These are phyloP conservation scores for Endothia cerciana DNA, from an alignment of 2,329 filamentous ascomycete genomes.

Conservation along the genomic window DNA sequence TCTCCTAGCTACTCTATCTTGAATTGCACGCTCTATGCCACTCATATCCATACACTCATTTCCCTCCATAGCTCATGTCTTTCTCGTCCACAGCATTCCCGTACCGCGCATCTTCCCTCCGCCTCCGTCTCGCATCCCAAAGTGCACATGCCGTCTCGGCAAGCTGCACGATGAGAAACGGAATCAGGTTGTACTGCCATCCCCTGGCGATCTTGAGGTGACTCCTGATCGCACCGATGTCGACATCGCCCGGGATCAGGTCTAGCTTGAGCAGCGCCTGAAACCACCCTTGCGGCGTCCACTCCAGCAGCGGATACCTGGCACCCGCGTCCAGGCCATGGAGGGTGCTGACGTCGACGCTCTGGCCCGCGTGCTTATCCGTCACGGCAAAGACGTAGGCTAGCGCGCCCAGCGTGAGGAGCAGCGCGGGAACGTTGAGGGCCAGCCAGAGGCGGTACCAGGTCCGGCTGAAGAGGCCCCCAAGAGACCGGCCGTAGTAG, in stretches of 20 bases:
- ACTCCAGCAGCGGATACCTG: conserved; percentile 38
- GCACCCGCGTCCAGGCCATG: conserved; percentile 26
- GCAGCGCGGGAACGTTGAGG: conserved; percentile 39
- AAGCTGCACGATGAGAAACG: conserved; percentile 26
- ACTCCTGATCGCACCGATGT: conserved; percentile 12
- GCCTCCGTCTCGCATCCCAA: conserved; percentile 18
- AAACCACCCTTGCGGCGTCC: conserved; percentile 48
- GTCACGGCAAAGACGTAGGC: conserved; percentile 43
- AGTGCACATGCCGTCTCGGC: conserved; percentile 22
- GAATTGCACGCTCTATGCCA: neutral
- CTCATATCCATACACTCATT: neutral
- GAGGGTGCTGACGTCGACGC: conserved; percentile 38
- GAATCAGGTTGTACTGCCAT: conserved; percentile 29
- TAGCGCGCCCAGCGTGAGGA: conserved; percentile 43
- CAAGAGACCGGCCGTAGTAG: conserved; percentile 30
- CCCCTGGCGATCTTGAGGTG: conserved; percentile 19
- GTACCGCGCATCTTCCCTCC: conserved; percentile 8
- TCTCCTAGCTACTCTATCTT: neutral
- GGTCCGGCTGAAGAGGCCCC: conserved; percentile 15
- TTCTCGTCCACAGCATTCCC: neutral
- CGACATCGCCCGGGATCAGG: conserved; percentile 28
- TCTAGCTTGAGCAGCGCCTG: conserved; percentile 39
- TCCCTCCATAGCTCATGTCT: neutral
- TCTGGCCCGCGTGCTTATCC: conserved; percentile 36
- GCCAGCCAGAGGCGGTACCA: conserved; percentile 43